phyloP scores from a whole-genome alignment of 1,139 yeast species.

The Lodderomyces metapsilosis region DNA sequence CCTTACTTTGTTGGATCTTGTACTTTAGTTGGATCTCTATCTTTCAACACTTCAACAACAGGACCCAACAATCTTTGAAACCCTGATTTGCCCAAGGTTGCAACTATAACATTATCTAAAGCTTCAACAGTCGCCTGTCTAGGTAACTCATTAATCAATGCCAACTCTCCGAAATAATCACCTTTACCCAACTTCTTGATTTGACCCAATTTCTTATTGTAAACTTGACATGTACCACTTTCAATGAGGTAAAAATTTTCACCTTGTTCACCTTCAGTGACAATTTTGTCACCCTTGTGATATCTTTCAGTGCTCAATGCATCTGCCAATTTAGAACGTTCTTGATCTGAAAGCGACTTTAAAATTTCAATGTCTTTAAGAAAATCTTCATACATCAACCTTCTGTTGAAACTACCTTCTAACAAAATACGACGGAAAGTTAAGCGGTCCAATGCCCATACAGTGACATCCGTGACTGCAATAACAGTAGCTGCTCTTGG shows the following conservation, averaged over 20 bases:
- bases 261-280: slow-evolving; percentile 87
- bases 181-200: slow-evolving; percentile 70
- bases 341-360: slow-evolving; percentile 69
- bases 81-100: slow-evolving; percentile 87
- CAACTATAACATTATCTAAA: slow-evolving; percentile 73
- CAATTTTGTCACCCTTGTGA: slow-evolving; percentile 70
- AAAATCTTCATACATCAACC: slow-evolving; percentile 87
- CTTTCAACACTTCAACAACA: slow-evolving; percentile 74
- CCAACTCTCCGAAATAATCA: slow-evolving; percentile 95
- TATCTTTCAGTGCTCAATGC: slow-evolving; percentile 81
- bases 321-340: slow-evolving; percentile 90
- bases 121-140: slow-evolving; percentile 94
- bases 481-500: slow-evolving; percentile 96
- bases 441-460: slow-evolving; percentile 91
- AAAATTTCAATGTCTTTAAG: slow-evolving; percentile 84
- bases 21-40: slow-evolving; percentile 68
- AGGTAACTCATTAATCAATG: slow-evolving; percentile 85
- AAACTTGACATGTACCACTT: slow-evolving; percentile 78
- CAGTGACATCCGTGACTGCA: slow-evolving; percentile 63
- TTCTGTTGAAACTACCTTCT: slow-evolving; percentile 87
- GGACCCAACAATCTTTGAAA: slow-evolving; percentile 94
- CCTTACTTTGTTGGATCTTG: slow-evolving; percentile 7
- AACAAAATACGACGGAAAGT: slow-evolving; percentile 89
- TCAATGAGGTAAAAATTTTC: slow-evolving; percentile 90
- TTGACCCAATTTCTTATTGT: slow-evolving; percentile 56